These are phyloP conservation scores for Trichoderma cornu-damae DNA, from an alignment of 2,329 filamentous ascomycete species.

Conservation along the genomic window DNA sequence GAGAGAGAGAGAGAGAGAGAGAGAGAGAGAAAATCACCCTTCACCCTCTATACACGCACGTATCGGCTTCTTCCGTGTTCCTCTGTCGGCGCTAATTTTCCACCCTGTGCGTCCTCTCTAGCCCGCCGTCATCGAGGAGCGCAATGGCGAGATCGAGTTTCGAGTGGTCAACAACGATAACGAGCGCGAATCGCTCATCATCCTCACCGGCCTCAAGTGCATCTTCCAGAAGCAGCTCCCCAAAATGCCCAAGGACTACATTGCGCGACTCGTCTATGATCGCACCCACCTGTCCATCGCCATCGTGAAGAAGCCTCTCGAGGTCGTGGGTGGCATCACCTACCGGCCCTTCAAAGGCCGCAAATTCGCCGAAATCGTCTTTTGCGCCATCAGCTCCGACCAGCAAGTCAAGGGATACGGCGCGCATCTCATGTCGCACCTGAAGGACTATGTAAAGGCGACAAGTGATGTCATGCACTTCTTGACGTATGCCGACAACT, in stretches of 20 bases:
- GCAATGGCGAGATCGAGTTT: constrained; percentile 91
- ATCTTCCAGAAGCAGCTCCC: constrained; percentile 98
- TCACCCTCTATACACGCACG: background rate
- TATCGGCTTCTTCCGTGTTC: too few species aligned
- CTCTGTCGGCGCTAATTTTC: too few species aligned
- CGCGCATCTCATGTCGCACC: constrained; percentile 93
- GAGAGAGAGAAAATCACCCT: too few species aligned
- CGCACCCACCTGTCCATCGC: constrained; percentile 93
- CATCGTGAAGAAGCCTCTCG: constrained; percentile 92
- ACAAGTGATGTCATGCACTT: constrained; percentile 98
- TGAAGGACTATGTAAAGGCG: constrained; percentile 97
- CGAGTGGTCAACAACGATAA: constrained; percentile 97
- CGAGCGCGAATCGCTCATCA: constrained; percentile 80
- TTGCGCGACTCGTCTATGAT: constrained; percentile 94
- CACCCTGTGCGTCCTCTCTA: constrained; percentile 29
- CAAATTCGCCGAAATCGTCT: constrained; percentile 95
- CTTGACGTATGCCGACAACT: constrained; percentile 96
- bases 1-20: too few species aligned
- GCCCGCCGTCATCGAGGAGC: constrained; percentile 89
- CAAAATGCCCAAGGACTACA: constrained; percentile 99
- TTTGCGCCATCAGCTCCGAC: constrained; percentile 94
- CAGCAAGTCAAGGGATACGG: constrained; percentile 99
- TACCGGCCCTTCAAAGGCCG: constrained; percentile 91
- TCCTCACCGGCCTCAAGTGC: constrained; percentile 91
- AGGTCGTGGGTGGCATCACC: constrained; percentile 95